Conservation (phyloP, 305 asterid genomes). For the Solanum hybrid region DNA sequence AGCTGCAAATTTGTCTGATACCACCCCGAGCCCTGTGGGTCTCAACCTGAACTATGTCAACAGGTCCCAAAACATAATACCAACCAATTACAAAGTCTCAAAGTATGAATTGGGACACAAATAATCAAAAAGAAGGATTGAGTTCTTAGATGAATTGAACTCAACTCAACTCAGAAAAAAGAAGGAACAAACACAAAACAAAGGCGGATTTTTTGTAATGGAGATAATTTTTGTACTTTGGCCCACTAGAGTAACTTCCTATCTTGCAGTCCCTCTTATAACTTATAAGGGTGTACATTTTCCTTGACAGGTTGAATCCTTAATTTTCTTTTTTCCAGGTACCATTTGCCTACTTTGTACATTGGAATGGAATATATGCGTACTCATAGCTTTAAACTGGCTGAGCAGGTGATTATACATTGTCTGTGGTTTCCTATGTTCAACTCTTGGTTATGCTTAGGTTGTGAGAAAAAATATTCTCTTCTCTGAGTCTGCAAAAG, state of each 20-base stretch:
- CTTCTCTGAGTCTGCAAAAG: neutral
- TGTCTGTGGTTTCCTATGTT: conserved; percentile 1
- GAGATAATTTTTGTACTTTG: neutral
- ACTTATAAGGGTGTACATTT: conserved; percentile 5
- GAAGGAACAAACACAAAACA: neutral
- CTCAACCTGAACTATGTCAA: neutral
- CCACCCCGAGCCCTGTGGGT: neutral
- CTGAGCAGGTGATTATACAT: conserved; percentile 69
- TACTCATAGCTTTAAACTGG: conserved; percentile 95
- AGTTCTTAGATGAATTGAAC: neutral
- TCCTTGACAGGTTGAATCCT: conserved; percentile 24
- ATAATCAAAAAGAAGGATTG: neutral
- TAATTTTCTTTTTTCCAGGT: conserved; percentile 53
- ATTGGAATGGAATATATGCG: conserved; percentile 99
- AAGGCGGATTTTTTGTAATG: neutral
- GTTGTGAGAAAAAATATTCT: neutral
- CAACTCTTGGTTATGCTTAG: neutral
- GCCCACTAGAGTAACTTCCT: neutral
- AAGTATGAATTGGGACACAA: neutral
- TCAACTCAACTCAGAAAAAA: neutral
- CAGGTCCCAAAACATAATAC: neutral
- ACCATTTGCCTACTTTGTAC: conserved; percentile 88
- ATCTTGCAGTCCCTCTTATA: conserved; percentile 14
- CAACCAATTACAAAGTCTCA: neutral
- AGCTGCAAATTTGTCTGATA: neutral